Percentiles rank a stretch among this genome's conserved stretches.
Conservation (phyloP, 1,284 basidiomycete genomes). For the Irpex rosettiformis region DNA sequence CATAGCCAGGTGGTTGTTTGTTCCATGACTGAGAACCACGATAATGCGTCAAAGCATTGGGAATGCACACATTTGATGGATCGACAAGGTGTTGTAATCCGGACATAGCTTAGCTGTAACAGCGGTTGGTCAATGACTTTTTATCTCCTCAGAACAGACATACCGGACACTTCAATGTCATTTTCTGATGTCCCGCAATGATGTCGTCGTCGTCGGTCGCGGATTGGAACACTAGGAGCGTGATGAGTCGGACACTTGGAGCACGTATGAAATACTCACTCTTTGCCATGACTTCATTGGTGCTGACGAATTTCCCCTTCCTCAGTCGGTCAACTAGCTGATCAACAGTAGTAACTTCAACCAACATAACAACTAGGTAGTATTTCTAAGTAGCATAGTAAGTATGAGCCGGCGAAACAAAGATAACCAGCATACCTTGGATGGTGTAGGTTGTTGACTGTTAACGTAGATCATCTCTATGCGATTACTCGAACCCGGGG, state of each 20-base stretch:
- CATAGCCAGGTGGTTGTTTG: conserved; percentile 96
- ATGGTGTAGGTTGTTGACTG: conserved; percentile 69
- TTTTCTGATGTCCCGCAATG: conserved; percentile 78
- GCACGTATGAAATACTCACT: conserved; percentile 42
- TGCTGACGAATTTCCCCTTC: conserved; percentile 60
- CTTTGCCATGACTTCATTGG: conserved; percentile 63
- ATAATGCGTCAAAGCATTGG: conserved; percentile 94
- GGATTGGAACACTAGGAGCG: conserved; percentile 52
- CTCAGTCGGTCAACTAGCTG: conserved; percentile 66
- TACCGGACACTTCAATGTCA: conserved; percentile 92
- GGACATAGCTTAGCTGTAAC: conserved; percentile 80
- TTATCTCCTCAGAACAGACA: conserved; percentile 29
- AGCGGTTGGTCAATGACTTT: conserved; percentile 2
- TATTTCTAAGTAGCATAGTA: conserved; percentile 60
- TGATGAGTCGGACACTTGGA: conserved; percentile 7
- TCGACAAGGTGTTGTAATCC: conserved; percentile 83
- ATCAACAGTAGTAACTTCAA: conserved; percentile 67
- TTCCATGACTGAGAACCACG: conserved; percentile 95
- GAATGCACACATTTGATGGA: conserved; percentile 85
- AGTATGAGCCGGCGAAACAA: not conserved
- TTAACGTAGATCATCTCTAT: conserved; percentile 92
- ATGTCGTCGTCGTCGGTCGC: conserved; percentile 83
- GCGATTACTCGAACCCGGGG: conserved; percentile 51
- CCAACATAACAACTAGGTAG: conserved; percentile 80
- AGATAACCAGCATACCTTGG: conserved; percentile 50